Base-by-base conservation (phyloP, 2,329 filamentous ascomycete species). In the Pseudofabraea citricarpa region DNA sequence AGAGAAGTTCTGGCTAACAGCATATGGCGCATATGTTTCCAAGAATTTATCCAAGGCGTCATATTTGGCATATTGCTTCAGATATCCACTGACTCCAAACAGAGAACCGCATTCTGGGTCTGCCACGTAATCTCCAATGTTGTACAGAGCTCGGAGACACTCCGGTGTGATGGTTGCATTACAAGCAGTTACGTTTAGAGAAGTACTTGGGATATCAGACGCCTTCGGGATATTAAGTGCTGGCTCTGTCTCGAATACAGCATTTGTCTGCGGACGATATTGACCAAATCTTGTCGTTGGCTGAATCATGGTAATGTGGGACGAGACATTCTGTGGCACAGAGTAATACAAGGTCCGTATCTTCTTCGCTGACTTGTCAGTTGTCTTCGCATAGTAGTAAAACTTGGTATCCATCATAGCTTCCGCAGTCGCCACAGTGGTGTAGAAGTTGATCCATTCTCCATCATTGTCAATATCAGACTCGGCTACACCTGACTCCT, bases 1-100 rank as follows among this genome's bases (percentile, higher is more conserved):
- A 20, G 62, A 63, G 40, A 56, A 57, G 27, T 51, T 50, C 21
- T 56, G 53, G n/a, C 27, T 27, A 7, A 46, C 36, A 15, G 47
- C 46, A 38, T 55, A 53, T 22, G 51, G 47, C 7, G 50, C 46
- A 22, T 50, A 52, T 32, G 43, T 46, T 19, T 46, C 24, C 3
- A 54, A 41, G 37, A 56, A 57, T 10, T 32, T 31, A 8, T 49
- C 44, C 12, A 57, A 27, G 15, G 47, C 53, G 18, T 49, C 47
- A 29, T 49, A 54, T 27, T 53, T 52, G 6, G 48, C 52, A 36
- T 46, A 53, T 41, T 54, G 32, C 4, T 64, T 59, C 0, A 64
- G 52, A 47, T 73, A 75, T 4, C 69, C 71, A 16, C 53, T 53
- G 15, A 88, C 79, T n/a, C 83, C 84, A 40, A 83, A 77, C 45